phyloP scores from a whole-genome alignment of 768 basidiomycete species.

The Leccinellum albellum region DNA sequence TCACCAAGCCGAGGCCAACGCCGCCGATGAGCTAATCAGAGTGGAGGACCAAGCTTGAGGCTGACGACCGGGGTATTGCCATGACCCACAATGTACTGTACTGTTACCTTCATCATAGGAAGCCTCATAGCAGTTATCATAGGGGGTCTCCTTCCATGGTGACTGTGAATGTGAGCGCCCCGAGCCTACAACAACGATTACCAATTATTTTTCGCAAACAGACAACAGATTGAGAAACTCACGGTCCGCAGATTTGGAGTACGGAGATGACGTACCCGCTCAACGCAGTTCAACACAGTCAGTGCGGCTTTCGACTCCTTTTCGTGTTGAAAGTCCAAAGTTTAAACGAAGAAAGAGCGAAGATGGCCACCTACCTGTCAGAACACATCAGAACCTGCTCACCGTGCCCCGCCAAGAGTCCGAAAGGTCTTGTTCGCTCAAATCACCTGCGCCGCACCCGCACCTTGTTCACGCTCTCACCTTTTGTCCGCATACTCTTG shows the following conservation, averaged over 20 bases:
- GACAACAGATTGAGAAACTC: background rate
- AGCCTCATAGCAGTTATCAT: constrained; percentile 28
- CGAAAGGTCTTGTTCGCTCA: too few relatives aligned
- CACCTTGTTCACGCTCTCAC: too few relatives aligned
- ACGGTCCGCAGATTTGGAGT: constrained; percentile 35
- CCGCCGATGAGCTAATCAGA: constrained; percentile 45
- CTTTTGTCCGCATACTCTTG: too few relatives aligned
- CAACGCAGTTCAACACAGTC: constrained; percentile 30
- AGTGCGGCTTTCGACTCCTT: constrained; percentile 19
- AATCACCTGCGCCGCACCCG: too few relatives aligned
- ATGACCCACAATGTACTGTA: constrained; percentile 33
- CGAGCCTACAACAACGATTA: constrained; percentile 4
- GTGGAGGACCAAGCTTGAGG: constrained; percentile 29
- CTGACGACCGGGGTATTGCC: constrained; percentile 22
- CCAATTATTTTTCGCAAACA: background rate
- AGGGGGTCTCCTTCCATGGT: constrained; percentile 33
- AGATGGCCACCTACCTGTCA: too few relatives aligned
- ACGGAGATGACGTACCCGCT: constrained; percentile 37
- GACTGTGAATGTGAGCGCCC: constrained; percentile 25
- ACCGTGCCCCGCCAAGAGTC: too few relatives aligned
- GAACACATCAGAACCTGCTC: too few relatives aligned
- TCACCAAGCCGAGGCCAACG: constrained; percentile 42
- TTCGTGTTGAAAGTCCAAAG: constrained; percentile 33
- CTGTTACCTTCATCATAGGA: constrained; percentile 31
- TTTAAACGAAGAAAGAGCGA: constrained; percentile 31